Evolutionary conservation across 2,329 filamentous ascomycete genomes (phyloP).

Genomic region (Trichoderma polysporum): DNA sequence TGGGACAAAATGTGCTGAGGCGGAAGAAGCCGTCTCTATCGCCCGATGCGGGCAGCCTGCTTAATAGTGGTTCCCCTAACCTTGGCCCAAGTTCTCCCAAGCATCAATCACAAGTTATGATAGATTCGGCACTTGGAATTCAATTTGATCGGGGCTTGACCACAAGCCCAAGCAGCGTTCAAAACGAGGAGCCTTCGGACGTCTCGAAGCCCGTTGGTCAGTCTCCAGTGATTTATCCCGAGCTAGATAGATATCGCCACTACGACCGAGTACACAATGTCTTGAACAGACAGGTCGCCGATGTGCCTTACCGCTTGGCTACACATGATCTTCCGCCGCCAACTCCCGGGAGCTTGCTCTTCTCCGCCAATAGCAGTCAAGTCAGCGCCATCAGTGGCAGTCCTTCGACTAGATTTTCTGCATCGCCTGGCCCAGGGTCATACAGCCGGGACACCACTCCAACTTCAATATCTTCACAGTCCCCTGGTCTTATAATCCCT

Average conservation of each 20-base stretch:
- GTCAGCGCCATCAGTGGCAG: conserved; percentile 64
- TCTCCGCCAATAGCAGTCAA: conserved; percentile 58
- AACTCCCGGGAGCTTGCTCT: conserved; percentile 54
- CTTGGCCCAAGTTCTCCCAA: conserved; percentile 46
- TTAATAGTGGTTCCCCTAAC: conserved; percentile 39
- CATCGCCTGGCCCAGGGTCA: conserved; percentile 65
- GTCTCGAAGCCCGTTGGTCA: conserved; percentile 39
- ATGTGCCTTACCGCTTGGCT: conserved; percentile 56
- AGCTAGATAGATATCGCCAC: conserved; percentile 61
- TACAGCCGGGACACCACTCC: conserved; percentile 79
- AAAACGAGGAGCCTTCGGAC: conserved; percentile 43
- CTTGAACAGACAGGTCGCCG: conserved; percentile 39
- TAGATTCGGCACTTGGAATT: conserved; percentile 37
- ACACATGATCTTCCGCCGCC: conserved; percentile 67
- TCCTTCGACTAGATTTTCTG: conserved; percentile 73
- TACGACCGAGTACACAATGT: conserved; percentile 40
- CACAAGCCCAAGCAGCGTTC: conserved; percentile 46
- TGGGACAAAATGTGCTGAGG: conserved; percentile 46
- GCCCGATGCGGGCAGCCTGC: conserved; percentile 36
- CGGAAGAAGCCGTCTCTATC: conserved; percentile 51
- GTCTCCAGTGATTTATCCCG: conserved; percentile 54
- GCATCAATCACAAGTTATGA: conserved; percentile 38
- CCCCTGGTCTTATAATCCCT: conserved; percentile 59
- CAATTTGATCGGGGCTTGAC: conserved; percentile 44
- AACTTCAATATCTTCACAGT: conserved; percentile 74